These are phyloP conservation scores for Teunomyces gatunensis DNA, from an alignment of 805 yeast genomes.

Conservation along the genomic window DNA sequence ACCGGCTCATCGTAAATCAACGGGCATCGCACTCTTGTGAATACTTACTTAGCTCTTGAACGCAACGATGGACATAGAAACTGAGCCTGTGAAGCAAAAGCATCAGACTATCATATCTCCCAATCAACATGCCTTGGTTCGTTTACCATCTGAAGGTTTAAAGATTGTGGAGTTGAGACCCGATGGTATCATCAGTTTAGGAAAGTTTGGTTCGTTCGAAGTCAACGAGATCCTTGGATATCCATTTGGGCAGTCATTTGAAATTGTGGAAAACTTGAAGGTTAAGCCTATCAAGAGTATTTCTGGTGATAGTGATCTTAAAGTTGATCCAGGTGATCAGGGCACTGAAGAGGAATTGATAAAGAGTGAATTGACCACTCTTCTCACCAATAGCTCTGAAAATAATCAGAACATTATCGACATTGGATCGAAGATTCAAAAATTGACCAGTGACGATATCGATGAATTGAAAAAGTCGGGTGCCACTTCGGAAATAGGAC, in stretches of 20 bases:
- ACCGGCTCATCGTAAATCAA: slow-evolving; percentile 3
- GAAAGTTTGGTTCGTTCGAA: slow-evolving; percentile 86
- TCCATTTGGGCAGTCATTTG: slow-evolving; percentile 88
- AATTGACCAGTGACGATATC: slow-evolving; percentile 73
- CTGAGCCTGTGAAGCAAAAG: slow-evolving; percentile 5
- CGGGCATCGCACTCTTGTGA: slow-evolving; percentile 1
- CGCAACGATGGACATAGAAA: slow-evolving; percentile 2
- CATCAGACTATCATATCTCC: slow-evolving; percentile 34
- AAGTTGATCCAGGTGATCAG: slow-evolving; percentile 22
- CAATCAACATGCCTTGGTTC: slow-evolving; percentile 58
- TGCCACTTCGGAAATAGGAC: slow-evolving; percentile 60
- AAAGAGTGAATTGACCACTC: slow-evolving; percentile 34
- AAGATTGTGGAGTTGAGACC: slow-evolving; percentile 67
- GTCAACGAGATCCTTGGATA: slow-evolving; percentile 75
- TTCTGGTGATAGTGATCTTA: slow-evolving; percentile 24
- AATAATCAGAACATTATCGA: slow-evolving; percentile 64
- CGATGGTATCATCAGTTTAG: slow-evolving; percentile 65
- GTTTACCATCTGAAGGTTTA: slow-evolving; percentile 78
- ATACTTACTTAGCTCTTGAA: neutral
- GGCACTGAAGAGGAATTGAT: slow-evolving; percentile 30
- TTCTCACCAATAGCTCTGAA: slow-evolving; percentile 49
- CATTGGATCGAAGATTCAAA: slow-evolving; percentile 70
- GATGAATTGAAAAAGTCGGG: slow-evolving; percentile 76
- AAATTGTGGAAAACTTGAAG: slow-evolving; percentile 57
- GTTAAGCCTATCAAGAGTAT: slow-evolving; percentile 49